These are phyloP conservation scores for Pseudocercospora fijiensis DNA, from an alignment of 2,329 filamentous ascomycete genomes.

Conservation along the genomic window DNA sequence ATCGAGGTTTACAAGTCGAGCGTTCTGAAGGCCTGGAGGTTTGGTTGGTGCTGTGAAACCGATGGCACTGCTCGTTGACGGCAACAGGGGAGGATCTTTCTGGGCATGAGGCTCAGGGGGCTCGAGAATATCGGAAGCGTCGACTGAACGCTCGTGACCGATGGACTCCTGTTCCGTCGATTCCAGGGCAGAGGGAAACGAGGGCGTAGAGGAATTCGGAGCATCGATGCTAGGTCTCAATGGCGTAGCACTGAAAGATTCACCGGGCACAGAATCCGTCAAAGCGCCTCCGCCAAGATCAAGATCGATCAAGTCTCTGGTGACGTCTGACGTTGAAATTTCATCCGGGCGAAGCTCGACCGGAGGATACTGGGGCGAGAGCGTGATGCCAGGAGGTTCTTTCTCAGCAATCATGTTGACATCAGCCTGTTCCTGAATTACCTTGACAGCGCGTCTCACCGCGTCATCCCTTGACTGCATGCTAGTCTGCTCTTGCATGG, in stretches of 20 bases:
- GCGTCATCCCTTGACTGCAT: background rate
- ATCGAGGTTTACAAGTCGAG: background rate
- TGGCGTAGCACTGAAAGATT: background rate
- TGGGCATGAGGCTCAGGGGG: background rate
- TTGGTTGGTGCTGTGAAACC: background rate
- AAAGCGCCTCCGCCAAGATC: background rate
- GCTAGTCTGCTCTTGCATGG: background rate
- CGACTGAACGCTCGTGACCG: background rate
- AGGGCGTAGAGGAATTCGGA: background rate
- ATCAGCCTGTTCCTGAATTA: background rate
- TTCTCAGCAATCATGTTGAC: background rate
- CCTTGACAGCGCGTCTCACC: background rate
- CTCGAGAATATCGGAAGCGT: background rate
- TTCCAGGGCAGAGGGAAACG: background rate
- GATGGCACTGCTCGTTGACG: background rate
- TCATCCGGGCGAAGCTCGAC: background rate
- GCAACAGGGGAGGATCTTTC: background rate
- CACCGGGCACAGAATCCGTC: background rate
- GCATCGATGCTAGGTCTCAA: background rate
- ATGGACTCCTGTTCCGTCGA: background rate
- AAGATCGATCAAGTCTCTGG: slow-evolving; percentile 1
- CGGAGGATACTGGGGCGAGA: background rate
- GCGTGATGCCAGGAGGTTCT: background rate
- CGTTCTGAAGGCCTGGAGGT: slow-evolving; percentile 5
- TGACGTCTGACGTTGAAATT: background rate